Evolutionary conservation across 2,329 filamentous ascomycete genomes (phyloP), one percentile per base, ranked within the genome.

Genomic region (Cordyceps fumosorosea): DNA sequence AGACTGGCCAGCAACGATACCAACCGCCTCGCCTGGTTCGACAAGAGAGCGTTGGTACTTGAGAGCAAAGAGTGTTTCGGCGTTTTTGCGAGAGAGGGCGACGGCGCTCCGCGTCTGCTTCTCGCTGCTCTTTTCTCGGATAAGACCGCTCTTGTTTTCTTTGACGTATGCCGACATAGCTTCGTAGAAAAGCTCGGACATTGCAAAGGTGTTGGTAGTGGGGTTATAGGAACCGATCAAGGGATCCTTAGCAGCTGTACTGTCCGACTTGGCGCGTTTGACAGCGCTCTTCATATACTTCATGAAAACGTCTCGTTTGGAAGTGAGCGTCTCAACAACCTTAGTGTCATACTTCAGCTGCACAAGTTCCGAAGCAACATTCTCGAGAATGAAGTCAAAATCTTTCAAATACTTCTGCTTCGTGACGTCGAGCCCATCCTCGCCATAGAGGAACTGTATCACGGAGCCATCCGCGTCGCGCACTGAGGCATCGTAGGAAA

Each of bases 1-100:
- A 37, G 93, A 98, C 76, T 99, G 95, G 11, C 93, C 93, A 56
- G 96, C 96, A 63, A 99, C 91, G 65, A 99, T 96, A 67, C 95
- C 95, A 29, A 99, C 93, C 29, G 95, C 93, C 78, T 99, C 96
- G 52, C 95, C 95, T 32, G 95, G 91, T 69, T 99, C 93, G 26
- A 97, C 89, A 10, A 97, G 83, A 2, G 93, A 96, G 68, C 89
- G 89, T 67, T 98, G 82, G 71, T 98, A 99, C 74, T 98, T 96
- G 72, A 96, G 87, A 65, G 93, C 89, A 71, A 98, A 87, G 55
- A 98, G 83, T 63, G 87, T 85, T 72, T 96, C 89, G 65, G 93
- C 95, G 24, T 86, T 88, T 76, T 90, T 92, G 72, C 88, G 88
- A 66, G 77, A 78, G 59, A 84, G 72, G 8, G 75, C 66, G 69